Evolutionary conservation across 2,329 filamentous ascomycete species (phyloP).

Genomic region (Colletotrichum sp.): DNA sequence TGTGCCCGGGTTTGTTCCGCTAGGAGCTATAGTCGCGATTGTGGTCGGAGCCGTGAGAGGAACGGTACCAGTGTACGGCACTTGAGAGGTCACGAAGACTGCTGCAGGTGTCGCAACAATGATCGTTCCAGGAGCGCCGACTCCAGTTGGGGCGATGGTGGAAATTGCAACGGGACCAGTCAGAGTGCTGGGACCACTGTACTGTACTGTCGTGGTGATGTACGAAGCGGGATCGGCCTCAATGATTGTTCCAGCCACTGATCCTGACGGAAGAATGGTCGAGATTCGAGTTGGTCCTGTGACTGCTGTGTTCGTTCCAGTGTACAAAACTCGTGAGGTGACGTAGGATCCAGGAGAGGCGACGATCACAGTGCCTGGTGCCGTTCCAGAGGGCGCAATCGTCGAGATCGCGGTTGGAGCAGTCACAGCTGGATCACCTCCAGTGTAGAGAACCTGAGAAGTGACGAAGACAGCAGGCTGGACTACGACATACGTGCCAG

Average conservation of each 20-base stretch:
- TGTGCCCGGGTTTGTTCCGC: no score
- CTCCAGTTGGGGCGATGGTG: not conserved
- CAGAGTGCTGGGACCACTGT: not conserved
- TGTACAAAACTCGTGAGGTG: conserved; percentile 8
- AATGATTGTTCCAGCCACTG: not conserved
- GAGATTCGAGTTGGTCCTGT: not conserved
- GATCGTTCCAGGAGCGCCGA: not conserved
- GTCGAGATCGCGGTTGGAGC: not conserved
- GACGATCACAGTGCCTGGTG: conserved; percentile 3
- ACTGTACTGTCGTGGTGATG: not conserved
- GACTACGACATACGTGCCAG: not conserved
- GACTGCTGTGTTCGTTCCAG: not conserved
- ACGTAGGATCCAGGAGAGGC: conserved; percentile 6
- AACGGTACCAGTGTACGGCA: not conserved
- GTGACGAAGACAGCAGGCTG: not conserved
- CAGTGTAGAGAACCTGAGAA: not conserved
- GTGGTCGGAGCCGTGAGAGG: not conserved
- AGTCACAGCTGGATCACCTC: not conserved
- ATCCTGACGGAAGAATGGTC: conserved; percentile 12
- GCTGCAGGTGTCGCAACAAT: not conserved
- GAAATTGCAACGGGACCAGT: not conserved
- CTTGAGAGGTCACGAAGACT: not conserved
- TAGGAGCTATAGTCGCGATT: not conserved
- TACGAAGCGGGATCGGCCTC: not conserved
- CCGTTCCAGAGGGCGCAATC: not conserved